Evolutionary conservation across 129 eudicot species (phyloP).

Genomic region (Logfia minima): DNA sequence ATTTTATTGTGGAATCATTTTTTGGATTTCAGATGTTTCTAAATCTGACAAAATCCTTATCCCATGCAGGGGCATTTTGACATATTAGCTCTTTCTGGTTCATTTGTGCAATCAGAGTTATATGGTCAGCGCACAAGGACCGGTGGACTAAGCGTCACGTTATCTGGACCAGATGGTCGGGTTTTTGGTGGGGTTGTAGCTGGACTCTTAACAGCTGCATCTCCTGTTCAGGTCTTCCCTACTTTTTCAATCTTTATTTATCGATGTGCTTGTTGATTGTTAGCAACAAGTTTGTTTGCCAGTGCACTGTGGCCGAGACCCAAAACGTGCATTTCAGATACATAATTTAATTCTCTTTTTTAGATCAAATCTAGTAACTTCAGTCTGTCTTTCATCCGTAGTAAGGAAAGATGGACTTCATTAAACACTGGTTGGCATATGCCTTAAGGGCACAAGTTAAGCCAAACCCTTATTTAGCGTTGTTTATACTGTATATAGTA

Average conservation of each 20-base stretch:
- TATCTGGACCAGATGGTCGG: conserved; percentile 76
- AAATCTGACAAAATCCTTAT: neutral
- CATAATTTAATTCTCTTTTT: neutral
- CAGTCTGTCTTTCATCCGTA: neutral
- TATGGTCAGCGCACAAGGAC: conserved; percentile 75
- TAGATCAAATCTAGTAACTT: neutral
- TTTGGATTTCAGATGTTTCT: neutral
- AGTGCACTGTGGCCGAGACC: neutral
- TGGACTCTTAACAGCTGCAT: conserved; percentile 61
- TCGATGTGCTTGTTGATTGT: neutral
- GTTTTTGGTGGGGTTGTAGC: conserved; percentile 76
- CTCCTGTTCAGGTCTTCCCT: conserved; percentile 63
- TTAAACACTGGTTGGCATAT: too few species aligned
- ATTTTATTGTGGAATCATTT: neutral
- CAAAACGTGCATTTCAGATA: neutral
- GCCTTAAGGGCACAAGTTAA: too few species aligned
- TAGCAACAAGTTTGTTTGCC: neutral
- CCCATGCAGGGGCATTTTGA: conserved; percentile 79
- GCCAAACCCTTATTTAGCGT: too few species aligned
- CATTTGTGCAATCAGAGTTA: conserved; percentile 67
- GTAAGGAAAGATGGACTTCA: too few species aligned
- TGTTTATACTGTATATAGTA: too few species aligned
- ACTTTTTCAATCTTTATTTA: neutral
- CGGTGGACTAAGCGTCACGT: conserved; percentile 72
- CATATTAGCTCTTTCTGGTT: conserved; percentile 80